Conservation (phyloP, 441 rosid genomes). For the Pelargonium fulgidum region DNA sequence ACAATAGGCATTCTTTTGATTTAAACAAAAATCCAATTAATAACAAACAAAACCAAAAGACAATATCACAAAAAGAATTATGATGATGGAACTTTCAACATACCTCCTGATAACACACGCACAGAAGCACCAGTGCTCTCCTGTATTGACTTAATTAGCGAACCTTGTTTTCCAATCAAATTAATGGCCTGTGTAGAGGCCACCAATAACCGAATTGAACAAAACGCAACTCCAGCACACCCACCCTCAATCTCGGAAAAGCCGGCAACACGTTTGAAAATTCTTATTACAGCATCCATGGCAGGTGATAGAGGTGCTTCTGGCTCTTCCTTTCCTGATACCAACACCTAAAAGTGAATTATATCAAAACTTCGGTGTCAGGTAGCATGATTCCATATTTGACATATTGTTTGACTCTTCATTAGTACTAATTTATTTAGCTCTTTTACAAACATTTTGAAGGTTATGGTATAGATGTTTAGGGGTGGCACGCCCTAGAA, state of each 20-base stretch:
- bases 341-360: conserved; percentile 45
- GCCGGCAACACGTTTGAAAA: conserved; percentile 64
- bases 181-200: conserved; percentile 83
- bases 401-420: neutral
- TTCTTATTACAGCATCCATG: conserved; percentile 70
- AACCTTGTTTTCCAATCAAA: conserved; percentile 86
- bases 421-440: neutral
- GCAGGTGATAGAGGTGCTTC: conserved; percentile 73
- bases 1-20: neutral
- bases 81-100: neutral
- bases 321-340: conserved; percentile 78
- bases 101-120: conserved; percentile 70
- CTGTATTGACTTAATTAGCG: conserved; percentile 65
- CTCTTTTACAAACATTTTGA: too few relatives aligned
- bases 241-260: conserved; percentile 48
- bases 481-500: too few relatives aligned
- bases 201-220: conserved; percentile 60
- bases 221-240: conserved; percentile 44
- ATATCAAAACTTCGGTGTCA: neutral
- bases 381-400: neutral
- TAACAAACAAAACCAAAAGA: neutral
- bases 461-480: too few relatives aligned
- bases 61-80: neutral
- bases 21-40: neutral
- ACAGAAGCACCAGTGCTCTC: conserved; percentile 69